These are phyloP conservation scores for Bipolaris bicolor DNA, from an alignment of 2,329 filamentous ascomycete genomes.

Conservation along the genomic window DNA sequence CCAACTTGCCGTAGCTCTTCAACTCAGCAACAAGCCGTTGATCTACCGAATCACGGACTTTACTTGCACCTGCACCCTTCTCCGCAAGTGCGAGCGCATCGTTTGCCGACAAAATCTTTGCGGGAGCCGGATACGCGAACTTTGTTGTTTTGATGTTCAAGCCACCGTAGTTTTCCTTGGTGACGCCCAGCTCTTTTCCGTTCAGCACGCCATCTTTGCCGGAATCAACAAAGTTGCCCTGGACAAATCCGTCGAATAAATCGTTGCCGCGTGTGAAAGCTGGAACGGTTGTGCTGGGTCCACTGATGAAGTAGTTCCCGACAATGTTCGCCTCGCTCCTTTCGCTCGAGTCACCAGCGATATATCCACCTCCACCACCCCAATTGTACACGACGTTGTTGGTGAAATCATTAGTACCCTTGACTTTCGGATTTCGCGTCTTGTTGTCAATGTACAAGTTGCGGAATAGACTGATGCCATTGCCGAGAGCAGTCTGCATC, in stretches of 20 bases:
- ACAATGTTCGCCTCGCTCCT: slow-evolving; percentile 60
- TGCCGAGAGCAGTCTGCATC: slow-evolving; percentile 56
- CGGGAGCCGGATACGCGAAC: slow-evolving; percentile 55
- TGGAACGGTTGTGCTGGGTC: slow-evolving; percentile 57
- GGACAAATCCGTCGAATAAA: slow-evolving; percentile 61
- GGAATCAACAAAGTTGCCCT: slow-evolving; percentile 60
- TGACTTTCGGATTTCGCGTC: slow-evolving; percentile 64
- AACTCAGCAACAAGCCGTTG: slow-evolving; percentile 53
- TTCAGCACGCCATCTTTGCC: slow-evolving; percentile 58
- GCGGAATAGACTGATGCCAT: slow-evolving; percentile 58
- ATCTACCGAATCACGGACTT: slow-evolving; percentile 55
- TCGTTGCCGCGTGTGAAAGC: slow-evolving; percentile 63
- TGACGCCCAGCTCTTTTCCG: slow-evolving; percentile 53
- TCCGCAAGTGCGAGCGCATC: slow-evolving; percentile 53
- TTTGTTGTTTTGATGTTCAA: slow-evolving; percentile 52
- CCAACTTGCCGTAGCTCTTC: slow-evolving; percentile 54
- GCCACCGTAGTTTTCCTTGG: slow-evolving; percentile 55
- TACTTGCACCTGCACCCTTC: slow-evolving; percentile 52
- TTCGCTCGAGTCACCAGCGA: slow-evolving; percentile 58
- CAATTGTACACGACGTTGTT: slow-evolving; percentile 63
- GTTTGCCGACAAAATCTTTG: slow-evolving; percentile 48
- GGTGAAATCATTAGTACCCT: slow-evolving; percentile 62
- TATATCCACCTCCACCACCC: slow-evolving; percentile 61
- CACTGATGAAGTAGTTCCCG: slow-evolving; percentile 64
- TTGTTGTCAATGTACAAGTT: slow-evolving; percentile 65